Evolutionary conservation across 768 basidiomycete species (phyloP).

Genomic region (Tricholoma hemisulphureum): DNA sequence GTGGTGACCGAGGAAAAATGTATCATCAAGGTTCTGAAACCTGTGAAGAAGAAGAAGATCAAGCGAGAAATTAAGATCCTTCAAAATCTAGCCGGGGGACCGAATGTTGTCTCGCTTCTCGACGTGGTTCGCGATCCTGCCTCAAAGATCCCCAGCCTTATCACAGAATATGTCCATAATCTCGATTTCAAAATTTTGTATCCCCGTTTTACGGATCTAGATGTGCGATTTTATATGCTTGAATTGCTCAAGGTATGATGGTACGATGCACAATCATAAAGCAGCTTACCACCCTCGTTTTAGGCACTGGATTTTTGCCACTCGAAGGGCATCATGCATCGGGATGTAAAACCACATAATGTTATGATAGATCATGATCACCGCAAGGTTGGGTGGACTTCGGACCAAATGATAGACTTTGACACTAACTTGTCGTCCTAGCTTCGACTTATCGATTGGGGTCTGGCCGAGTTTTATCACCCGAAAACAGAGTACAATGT

Average conservation of each 20-base stretch:
- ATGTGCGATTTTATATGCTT: conserved; percentile 95
- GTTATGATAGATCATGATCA: conserved; percentile 99
- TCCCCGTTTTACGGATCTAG: conserved; percentile 91
- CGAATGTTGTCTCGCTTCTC: conserved; percentile 88
- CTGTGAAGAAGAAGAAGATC: conserved; percentile 99
- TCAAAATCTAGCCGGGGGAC: conserved; percentile 93
- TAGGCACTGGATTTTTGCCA: conserved; percentile 97
- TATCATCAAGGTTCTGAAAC: conserved; percentile 98
- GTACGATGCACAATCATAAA: background rate
- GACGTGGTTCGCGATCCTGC: conserved; percentile 96
- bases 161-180: conserved; percentile 98
- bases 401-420: background rate
- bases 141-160: conserved; percentile 94
- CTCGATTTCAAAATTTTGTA: conserved; percentile 97
- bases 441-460: conserved; percentile 98
- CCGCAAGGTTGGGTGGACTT: conserved; percentile 65
- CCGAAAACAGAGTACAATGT: conserved; percentile 98
- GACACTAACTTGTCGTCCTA: conserved; percentile 30
- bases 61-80: conserved; percentile 99
- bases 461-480: conserved; percentile 97
- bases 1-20: conserved; percentile 90
- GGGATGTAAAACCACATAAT: conserved; percentile 98
- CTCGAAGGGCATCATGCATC: conserved; percentile 98
- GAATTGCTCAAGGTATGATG: conserved; percentile 83
- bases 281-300: conserved; percentile 11